These are phyloP conservation scores for Adansonia grandidieri DNA, from an alignment of 441 rosid genomes.

Conservation along the genomic window DNA sequence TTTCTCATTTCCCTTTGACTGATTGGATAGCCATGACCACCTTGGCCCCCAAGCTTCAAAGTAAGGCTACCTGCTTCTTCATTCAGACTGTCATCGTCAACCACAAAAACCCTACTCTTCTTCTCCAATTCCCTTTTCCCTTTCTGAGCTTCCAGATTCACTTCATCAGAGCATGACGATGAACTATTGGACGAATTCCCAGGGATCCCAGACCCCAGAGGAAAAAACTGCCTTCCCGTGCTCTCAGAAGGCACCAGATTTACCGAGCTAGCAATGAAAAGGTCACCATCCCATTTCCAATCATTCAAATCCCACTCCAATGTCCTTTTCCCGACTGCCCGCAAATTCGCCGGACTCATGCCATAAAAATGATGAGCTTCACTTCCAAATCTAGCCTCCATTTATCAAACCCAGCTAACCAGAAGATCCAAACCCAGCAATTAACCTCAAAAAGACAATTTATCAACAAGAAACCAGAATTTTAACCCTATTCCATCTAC, in stretches of 20 bases:
- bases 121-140: constrained; percentile 70
- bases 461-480: constrained; percentile 13
- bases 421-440: constrained; percentile 32
- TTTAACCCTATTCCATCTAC: constrained; percentile 31
- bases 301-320: too few relatives aligned
- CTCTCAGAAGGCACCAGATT: too few relatives aligned
- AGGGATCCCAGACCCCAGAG: constrained; percentile 46
- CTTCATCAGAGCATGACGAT: constrained; percentile 85
- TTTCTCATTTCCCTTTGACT: constrained; percentile 41
- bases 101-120: constrained; percentile 70
- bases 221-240: constrained; percentile 35
- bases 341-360: too few relatives aligned
- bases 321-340: too few relatives aligned
- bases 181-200: constrained; percentile 77
- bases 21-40: constrained; percentile 54
- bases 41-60: constrained; percentile 71
- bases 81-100: constrained; percentile 53
- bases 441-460: constrained; percentile 24
- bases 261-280: too few relatives aligned
- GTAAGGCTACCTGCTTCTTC: constrained; percentile 55
- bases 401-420: constrained; percentile 34
- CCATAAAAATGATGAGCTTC: constrained; percentile 37
- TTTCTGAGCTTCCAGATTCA: constrained; percentile 48
- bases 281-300: too few relatives aligned
- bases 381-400: constrained; percentile 79